A percentile compares a stretch with the other conserved stretches of the same genome.
phyloP scores from a whole-genome alignment of 2,329 filamentous ascomycete species.

The Scytalidium sp. region DNA sequence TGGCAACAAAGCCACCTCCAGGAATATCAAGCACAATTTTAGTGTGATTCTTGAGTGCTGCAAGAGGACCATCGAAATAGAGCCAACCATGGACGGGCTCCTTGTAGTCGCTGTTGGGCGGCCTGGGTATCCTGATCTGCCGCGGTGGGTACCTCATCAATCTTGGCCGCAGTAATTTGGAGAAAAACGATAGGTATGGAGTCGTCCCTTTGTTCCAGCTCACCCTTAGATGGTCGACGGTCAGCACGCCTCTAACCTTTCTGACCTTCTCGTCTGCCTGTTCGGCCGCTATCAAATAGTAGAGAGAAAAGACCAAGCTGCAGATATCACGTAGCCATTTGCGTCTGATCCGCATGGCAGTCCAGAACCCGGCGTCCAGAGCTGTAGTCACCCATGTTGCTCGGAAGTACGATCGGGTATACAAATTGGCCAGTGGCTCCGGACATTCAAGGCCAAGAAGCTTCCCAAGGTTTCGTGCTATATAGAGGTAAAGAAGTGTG shows the following conservation, averaged over 20 bases:
- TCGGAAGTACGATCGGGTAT: constrained; percentile 87
- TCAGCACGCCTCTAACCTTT: constrained; percentile 81
- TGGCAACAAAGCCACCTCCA: constrained; percentile 92
- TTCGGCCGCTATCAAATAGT: constrained; percentile 91
- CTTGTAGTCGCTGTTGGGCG: constrained; percentile 73
- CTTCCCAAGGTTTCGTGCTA: constrained; percentile 89
- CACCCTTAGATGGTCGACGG: constrained; percentile 85
- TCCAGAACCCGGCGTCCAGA: constrained; percentile 96
- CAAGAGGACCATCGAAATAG: constrained; percentile 87
- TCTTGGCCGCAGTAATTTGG: constrained; percentile 70
- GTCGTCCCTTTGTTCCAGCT: constrained; percentile 95
- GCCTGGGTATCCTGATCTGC: constrained; percentile 79
- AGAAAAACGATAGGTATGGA: constrained; percentile 75
- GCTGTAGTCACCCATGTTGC: constrained; percentile 97
- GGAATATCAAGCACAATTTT: constrained; percentile 86
- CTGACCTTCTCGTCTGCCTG: constrained; percentile 95
- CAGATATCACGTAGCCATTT: constrained; percentile 81
- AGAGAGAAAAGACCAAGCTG: constrained; percentile 79
- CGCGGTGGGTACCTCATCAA: constrained; percentile 80
- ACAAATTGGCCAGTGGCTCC: constrained; percentile 91
- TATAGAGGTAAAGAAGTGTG: constrained; percentile 88
- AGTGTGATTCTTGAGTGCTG: constrained; percentile 71
- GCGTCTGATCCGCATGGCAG: constrained; percentile 83
- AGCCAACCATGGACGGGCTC: constrained; percentile 85
- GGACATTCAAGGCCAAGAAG: constrained; percentile 87